phyloP scores from a whole-genome alignment of 2,329 filamentous ascomycete species.

The Didymella keratinophila region DNA sequence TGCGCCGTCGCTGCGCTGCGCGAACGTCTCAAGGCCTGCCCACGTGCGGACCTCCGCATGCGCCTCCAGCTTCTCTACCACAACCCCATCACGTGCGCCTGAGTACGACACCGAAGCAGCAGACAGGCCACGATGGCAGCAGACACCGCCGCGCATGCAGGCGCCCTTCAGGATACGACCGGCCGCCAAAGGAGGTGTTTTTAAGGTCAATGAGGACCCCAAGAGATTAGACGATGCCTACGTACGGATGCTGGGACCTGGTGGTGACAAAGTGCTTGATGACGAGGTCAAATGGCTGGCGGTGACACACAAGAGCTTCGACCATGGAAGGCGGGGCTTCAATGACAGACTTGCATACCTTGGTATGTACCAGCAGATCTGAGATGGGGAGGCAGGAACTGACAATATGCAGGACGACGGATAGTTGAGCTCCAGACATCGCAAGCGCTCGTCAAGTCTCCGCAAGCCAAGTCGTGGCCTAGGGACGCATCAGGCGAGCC shows the following conservation, averaged over 20 bases:
- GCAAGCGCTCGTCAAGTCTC: slow-evolving; percentile 64
- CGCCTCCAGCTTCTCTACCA: slow-evolving; percentile 41
- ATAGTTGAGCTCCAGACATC: slow-evolving; percentile 71
- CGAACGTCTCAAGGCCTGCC: slow-evolving; percentile 33
- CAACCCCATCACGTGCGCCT: slow-evolving; percentile 30
- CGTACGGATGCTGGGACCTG: slow-evolving; percentile 74
- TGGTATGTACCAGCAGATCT: slow-evolving; percentile 63
- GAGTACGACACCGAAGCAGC: slow-evolving; percentile 45
- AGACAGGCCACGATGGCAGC: slow-evolving; percentile 58
- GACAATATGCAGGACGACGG: slow-evolving; percentile 62
- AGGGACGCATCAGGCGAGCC: slow-evolving; percentile 28
- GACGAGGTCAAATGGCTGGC: slow-evolving; percentile 97
- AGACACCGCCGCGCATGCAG: slow-evolving; percentile 57
- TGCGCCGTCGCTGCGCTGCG: slow-evolving; percentile 37
- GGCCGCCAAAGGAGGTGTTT: slow-evolving; percentile 65
- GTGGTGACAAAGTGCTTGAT: slow-evolving; percentile 75
- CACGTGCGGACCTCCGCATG: slow-evolving; percentile 48
- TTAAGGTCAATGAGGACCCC: slow-evolving; percentile 78
- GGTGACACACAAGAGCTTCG: slow-evolving; percentile 97
- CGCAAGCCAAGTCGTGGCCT: slow-evolving; percentile 45
- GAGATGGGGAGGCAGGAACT: slow-evolving; percentile 11
- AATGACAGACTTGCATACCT: slow-evolving; percentile 92
- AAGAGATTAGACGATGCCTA: slow-evolving; percentile 79
- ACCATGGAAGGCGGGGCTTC: slow-evolving; percentile 91
- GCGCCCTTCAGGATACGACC: slow-evolving; percentile 64